Percentiles rank a stretch among this genome's conserved stretches.
Conservation (phyloP, 139 green algal genomes). For the Yamagishiella unicocca region DNA sequence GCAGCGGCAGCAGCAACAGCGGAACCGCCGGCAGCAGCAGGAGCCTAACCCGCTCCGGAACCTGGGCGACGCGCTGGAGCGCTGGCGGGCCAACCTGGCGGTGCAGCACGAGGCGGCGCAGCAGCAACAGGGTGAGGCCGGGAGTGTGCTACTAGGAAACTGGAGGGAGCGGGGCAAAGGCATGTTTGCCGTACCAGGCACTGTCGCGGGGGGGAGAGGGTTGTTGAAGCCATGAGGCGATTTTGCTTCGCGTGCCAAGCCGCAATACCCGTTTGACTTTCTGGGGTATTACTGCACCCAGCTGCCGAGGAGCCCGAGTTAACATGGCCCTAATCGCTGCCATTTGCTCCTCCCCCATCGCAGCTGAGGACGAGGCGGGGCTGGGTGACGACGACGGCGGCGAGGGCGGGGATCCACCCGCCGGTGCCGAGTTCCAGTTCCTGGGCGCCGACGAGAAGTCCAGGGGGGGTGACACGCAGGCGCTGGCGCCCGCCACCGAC, state of each 20-base stretch:
- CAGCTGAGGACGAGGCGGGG: slow-evolving; percentile 18
- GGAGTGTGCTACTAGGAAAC: too few relatives aligned
- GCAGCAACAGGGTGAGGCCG: background rate
- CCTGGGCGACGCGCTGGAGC: slow-evolving; percentile 83
- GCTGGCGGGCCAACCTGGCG: slow-evolving; percentile 78
- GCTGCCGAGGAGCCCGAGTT: background rate
- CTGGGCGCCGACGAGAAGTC: slow-evolving; percentile 56
- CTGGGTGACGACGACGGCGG: slow-evolving; percentile 57
- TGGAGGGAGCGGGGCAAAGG: too few relatives aligned
- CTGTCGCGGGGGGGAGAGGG: too few relatives aligned
- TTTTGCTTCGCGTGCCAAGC: too few relatives aligned
- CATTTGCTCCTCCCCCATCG: too few relatives aligned
- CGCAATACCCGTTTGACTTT: too few relatives aligned
- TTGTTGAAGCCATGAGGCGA: too few relatives aligned
- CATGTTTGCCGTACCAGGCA: too few relatives aligned
- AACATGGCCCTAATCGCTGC: too few relatives aligned
- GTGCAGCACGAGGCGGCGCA: slow-evolving; percentile 73
- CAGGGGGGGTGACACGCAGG: slow-evolving; percentile 58
- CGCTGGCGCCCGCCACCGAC: slow-evolving; percentile 90
- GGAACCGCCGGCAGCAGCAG: slow-evolving; percentile 52
- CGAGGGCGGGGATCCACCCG: slow-evolving; percentile 26
- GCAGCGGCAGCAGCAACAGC: slow-evolving; percentile 49
- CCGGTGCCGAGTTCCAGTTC: slow-evolving; percentile 75
- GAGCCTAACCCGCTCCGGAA: slow-evolving; percentile 82
- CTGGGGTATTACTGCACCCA: too few relatives aligned